Percentiles rank a stretch among this genome's conserved stretches.
These are phyloP conservation scores for Neurospora sp. DNA, from an alignment of 495 filamentous ascomycete species.

Conservation along the genomic window DNA sequence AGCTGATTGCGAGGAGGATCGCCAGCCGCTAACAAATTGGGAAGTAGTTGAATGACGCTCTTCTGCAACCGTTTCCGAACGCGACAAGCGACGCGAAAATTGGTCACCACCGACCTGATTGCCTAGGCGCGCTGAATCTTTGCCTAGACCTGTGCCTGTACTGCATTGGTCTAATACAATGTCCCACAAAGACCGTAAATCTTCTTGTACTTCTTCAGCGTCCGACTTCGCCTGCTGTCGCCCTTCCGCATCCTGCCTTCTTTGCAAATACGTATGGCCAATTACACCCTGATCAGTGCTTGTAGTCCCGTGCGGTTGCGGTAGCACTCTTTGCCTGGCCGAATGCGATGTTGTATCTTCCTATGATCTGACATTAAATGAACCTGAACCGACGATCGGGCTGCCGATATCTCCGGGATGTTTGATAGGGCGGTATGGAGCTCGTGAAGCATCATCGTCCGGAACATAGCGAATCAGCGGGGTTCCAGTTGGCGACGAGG, in stretches of 20 bases:
- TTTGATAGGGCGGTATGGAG: constrained; percentile 29
- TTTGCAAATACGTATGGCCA: background rate
- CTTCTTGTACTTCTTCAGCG: background rate
- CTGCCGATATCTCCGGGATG: constrained; percentile 47
- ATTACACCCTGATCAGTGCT: background rate
- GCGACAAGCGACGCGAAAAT: background rate
- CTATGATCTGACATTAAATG: constrained; percentile 4
- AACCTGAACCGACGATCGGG: constrained; percentile 18
- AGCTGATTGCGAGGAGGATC: background rate
- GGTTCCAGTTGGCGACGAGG: constrained; percentile 23
- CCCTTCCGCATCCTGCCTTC: background rate
- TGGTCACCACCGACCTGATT: background rate
- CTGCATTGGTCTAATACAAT: background rate
- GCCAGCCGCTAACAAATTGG: background rate
- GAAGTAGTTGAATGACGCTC: background rate
- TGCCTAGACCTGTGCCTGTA: background rate
- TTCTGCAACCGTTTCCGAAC: background rate
- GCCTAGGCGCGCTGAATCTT: background rate
- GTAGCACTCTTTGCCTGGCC: constrained; percentile 8
- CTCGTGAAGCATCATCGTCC: constrained; percentile 17
- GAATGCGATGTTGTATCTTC: background rate
- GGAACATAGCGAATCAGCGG: constrained; percentile 55
- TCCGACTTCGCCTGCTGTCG: background rate
- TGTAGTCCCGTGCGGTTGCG: background rate
- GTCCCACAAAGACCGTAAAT: background rate